Evolutionary conservation across 148 eudicot species (phyloP).

Genomic region (Fagopyrum homotropicum): DNA sequence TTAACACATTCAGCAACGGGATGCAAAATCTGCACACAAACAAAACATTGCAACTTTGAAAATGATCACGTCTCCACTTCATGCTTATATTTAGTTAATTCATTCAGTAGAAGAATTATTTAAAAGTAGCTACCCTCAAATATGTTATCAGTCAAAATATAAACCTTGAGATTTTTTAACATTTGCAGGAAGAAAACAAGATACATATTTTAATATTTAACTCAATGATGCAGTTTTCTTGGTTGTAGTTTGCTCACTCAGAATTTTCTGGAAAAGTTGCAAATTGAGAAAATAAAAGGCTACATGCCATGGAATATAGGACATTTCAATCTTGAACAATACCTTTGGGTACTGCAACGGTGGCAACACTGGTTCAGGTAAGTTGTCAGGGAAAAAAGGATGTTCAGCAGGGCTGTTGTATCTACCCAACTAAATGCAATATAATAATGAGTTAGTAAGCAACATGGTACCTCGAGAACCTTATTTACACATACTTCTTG

Average conservation of each 20-base stretch:
- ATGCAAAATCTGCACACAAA: constrained; percentile 57
- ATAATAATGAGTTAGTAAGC: not conserved
- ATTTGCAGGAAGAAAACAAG: not conserved
- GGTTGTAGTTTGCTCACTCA: too few relatives aligned
- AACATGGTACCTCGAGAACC: not conserved
- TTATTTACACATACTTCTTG: not conserved
- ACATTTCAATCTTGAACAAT: constrained; percentile 7
- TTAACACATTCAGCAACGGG: constrained; percentile 47
- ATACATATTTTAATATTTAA: not conserved
- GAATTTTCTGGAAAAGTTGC: too few relatives aligned
- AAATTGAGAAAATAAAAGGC: not conserved
- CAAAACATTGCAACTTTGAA: not conserved
- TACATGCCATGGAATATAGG: not conserved
- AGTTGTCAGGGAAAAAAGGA: constrained; percentile 76
- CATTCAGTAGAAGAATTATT: not conserved
- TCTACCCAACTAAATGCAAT: constrained; percentile 58
- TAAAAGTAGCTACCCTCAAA: not conserved
- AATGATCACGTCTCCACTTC: not conserved
- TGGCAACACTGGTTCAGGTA: constrained; percentile 75
- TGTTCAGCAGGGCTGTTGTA: constrained; percentile 90
- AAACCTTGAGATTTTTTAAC: not conserved
- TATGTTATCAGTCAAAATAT: not conserved
- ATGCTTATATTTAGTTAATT: not conserved
- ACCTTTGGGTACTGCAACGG: constrained; percentile 85
- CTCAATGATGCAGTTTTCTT: too few relatives aligned